Evolutionary conservation across 441 rosid species (phyloP).

Genomic region (Euphorbia celastroides): DNA sequence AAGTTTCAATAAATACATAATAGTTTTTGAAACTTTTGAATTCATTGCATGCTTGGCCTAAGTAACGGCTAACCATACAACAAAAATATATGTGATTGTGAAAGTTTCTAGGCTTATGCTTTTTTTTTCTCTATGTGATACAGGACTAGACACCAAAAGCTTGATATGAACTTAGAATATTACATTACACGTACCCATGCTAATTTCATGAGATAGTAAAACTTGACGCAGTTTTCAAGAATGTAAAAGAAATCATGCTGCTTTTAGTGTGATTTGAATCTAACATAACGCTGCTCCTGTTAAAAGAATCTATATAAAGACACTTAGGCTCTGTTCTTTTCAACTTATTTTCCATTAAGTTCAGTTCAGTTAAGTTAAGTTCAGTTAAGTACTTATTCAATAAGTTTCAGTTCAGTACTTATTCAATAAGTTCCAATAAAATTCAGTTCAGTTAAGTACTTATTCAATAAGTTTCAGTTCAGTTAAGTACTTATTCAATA

Average conservation of each 20-base stretch:
- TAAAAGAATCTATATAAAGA: no score
- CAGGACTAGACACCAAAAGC: background rate
- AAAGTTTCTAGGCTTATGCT: background rate
- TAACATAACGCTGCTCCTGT: background rate
- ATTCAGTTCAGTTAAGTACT: no score
- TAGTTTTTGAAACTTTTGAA: background rate
- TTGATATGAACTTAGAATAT: background rate
- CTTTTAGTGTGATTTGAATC: background rate
- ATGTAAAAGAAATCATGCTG: background rate
- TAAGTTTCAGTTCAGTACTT: no score
- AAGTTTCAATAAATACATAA: no score
- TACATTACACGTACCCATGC: background rate
- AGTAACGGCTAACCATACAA: background rate
- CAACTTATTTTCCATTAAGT: no score
- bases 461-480: no score
- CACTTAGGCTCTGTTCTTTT: no score
- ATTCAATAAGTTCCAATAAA: no score
- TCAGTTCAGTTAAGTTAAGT: no score
- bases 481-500: no score
- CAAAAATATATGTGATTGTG: background rate
- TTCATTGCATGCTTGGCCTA: background rate
- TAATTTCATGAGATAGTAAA: background rate
- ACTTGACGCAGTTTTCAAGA: background rate
- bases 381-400: no score
- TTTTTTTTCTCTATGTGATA: background rate